Percentiles rank a stretch among this genome's conserved stretches.
These are phyloP conservation scores for Catunica adiposa DNA, from an alignment of 2,329 filamentous ascomycete genomes.

Conservation along the genomic window DNA sequence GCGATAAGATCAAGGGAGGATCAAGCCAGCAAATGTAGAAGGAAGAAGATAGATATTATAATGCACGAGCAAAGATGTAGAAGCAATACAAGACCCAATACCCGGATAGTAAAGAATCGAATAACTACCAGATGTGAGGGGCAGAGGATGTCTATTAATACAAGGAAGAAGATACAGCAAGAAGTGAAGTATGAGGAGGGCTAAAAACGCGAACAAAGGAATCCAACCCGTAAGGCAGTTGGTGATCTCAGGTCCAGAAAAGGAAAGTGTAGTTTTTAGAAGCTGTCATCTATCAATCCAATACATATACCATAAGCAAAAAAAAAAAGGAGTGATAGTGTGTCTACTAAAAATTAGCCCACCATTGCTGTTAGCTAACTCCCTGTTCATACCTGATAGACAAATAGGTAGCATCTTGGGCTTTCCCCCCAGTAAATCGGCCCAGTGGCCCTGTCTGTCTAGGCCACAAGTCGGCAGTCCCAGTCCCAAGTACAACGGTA, in stretches of 20 bases:
- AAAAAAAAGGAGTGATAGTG: neutral
- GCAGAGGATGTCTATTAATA: neutral
- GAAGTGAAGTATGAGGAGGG: neutral
- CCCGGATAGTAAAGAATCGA: neutral
- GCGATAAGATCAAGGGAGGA: conserved; percentile 8
- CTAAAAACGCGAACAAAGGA: neutral
- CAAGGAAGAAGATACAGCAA: no score
- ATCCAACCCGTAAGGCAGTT: neutral
- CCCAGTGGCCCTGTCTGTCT: neutral
- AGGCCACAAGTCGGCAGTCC: neutral
- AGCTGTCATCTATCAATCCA: neutral
- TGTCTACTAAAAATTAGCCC: neutral
- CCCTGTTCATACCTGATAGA: no score
- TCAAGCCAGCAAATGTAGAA: neutral
- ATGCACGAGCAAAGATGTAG: neutral
- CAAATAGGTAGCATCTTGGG: no score
- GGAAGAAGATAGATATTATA: neutral
- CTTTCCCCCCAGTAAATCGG: neutral
- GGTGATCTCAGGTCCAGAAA: neutral
- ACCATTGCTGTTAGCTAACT: neutral
- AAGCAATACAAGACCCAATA: neutral
- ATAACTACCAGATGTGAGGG: neutral
- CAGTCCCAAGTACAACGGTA: no score
- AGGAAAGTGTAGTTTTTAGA: neutral
- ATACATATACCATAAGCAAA: neutral